phyloP scores from a whole-genome alignment of 305 asterid genomes.

The Fraxinus latifolia region DNA sequence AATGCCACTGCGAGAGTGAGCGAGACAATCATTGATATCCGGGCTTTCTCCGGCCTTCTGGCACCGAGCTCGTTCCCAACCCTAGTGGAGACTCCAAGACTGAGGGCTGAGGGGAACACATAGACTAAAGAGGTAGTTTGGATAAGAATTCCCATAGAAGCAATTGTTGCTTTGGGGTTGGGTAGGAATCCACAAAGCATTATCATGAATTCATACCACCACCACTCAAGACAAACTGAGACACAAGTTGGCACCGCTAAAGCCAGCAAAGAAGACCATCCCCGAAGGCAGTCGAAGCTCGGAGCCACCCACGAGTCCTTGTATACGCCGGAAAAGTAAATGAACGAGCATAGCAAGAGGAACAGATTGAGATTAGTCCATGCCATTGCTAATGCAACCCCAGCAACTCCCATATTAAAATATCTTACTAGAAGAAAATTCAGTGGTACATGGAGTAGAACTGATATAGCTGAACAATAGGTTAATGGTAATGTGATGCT shows the following conservation, averaged over 20 bases:
- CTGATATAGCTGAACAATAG: constrained; percentile 58
- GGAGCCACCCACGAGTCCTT: constrained; percentile 65
- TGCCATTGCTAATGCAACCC: constrained; percentile 81
- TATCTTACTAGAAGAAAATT: constrained; percentile 58
- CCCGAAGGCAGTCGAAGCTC: constrained; percentile 54
- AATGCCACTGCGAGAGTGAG: constrained; percentile 41
- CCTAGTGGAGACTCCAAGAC: constrained; percentile 76
- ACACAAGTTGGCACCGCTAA: constrained; percentile 72
- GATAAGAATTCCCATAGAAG: constrained; percentile 87
- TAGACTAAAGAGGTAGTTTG: constrained; percentile 81
- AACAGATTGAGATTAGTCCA: constrained; percentile 64
- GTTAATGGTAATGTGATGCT: constrained; percentile 67
- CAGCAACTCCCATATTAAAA: constrained; percentile 56
- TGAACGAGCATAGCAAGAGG: constrained; percentile 40
- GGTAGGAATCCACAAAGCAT: constrained; percentile 65
- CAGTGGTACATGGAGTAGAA: constrained; percentile 62
- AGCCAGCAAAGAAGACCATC: constrained; percentile 63
- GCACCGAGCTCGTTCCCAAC: constrained; percentile 81
- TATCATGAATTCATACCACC: constrained; percentile 97
- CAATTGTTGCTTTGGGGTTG: constrained; percentile 69
- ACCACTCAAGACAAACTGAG: constrained; percentile 87
- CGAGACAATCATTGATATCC: constrained; percentile 56
- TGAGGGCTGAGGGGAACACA: constrained; percentile 74
- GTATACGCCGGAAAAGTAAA: constrained; percentile 63
- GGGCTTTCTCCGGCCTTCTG: constrained; percentile 53